phyloP scores from a whole-genome alignment of 2,329 filamentous ascomycete species.

The Septoria petroselini region DNA sequence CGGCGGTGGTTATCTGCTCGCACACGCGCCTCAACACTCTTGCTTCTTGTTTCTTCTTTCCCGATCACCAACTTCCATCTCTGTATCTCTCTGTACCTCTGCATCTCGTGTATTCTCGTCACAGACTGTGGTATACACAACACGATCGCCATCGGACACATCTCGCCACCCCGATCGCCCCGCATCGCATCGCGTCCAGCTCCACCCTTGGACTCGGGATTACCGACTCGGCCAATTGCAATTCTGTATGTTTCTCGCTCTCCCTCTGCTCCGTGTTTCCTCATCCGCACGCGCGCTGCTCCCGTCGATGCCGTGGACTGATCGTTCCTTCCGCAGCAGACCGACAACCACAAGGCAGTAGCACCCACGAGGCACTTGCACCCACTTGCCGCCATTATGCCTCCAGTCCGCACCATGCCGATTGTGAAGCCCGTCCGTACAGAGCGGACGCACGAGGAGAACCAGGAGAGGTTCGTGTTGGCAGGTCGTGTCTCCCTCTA shows the following conservation, averaged over 20 bases:
- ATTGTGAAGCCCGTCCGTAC: slow-evolving; percentile 55
- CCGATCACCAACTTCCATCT: not conserved
- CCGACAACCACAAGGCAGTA: too few relatives aligned
- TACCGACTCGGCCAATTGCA: slow-evolving; percentile 1
- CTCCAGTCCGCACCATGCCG: slow-evolving; percentile 39
- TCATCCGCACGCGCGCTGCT: not conserved
- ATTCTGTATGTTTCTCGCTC: not conserved
- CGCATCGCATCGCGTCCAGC: slow-evolving; percentile 10
- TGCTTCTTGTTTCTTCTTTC: not conserved
- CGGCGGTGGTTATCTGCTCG: not conserved
- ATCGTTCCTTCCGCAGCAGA: too few relatives aligned
- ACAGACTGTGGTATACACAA: slow-evolving; percentile 6
- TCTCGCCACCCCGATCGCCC: slow-evolving; percentile 21
- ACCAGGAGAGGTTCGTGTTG: slow-evolving; percentile 61
- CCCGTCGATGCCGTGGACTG: not conserved
- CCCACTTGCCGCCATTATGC: slow-evolving; percentile 27
- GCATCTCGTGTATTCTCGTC: too few relatives aligned
- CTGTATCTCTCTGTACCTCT: not conserved
- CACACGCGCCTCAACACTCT: slow-evolving; percentile 3
- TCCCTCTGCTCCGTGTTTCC: not conserved
- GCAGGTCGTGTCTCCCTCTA: slow-evolving; percentile 24
- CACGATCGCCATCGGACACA: slow-evolving; percentile 1
- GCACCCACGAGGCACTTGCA: too few relatives aligned
- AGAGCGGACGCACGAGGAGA: slow-evolving; percentile 74
- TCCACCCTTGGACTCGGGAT: slow-evolving; percentile 12